A percentile compares a stretch with the other conserved stretches of the same genome.
Conservation (phyloP, 169 alveolate genomes). For the Plasmodium gaboni region DNA sequence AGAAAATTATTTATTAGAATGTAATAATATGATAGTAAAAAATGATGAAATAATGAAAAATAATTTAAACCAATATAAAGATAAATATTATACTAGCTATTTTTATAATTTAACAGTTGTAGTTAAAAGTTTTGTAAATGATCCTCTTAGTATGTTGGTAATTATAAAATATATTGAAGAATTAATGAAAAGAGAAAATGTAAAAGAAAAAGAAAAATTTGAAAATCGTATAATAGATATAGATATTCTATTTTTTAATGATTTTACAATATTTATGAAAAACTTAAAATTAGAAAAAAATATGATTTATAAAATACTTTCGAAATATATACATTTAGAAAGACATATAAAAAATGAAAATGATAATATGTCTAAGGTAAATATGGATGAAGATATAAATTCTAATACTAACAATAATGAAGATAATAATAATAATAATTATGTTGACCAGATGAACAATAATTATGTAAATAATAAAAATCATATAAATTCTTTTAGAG, state of each 20-base stretch:
- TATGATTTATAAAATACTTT: slow-evolving; percentile 12
- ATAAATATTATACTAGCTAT: slow-evolving; percentile 54
- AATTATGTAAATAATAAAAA: too few relatives aligned
- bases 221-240: slow-evolving; percentile 63
- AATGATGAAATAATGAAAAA: slow-evolving; percentile 56
- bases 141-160: slow-evolving; percentile 40
- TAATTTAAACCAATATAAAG: slow-evolving; percentile 24
- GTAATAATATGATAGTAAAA: slow-evolving; percentile 24
- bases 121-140: slow-evolving; percentile 40
- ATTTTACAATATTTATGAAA: slow-evolving; percentile 32
- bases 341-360: not conserved
- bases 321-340: slow-evolving; percentile 22
- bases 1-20: slow-evolving; percentile 13
- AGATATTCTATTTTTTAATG: slow-evolving; percentile 66
- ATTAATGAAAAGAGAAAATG: slow-evolving; percentile 43
- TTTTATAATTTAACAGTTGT: slow-evolving; percentile 55
- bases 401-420: too few relatives aligned
- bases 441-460: too few relatives aligned
- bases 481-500: too few relatives aligned
- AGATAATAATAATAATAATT: too few relatives aligned
- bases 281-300: slow-evolving; percentile 8
- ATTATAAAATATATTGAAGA: slow-evolving; percentile 57
- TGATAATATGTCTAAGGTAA: not conserved
- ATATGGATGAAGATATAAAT: too few relatives aligned
- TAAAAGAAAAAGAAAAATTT: slow-evolving; percentile 28